Evolutionary conservation across 352 stramenopile species (phyloP), one percentile per base, ranked within the genome.

Genomic region (Phytophthora rubi): DNA sequence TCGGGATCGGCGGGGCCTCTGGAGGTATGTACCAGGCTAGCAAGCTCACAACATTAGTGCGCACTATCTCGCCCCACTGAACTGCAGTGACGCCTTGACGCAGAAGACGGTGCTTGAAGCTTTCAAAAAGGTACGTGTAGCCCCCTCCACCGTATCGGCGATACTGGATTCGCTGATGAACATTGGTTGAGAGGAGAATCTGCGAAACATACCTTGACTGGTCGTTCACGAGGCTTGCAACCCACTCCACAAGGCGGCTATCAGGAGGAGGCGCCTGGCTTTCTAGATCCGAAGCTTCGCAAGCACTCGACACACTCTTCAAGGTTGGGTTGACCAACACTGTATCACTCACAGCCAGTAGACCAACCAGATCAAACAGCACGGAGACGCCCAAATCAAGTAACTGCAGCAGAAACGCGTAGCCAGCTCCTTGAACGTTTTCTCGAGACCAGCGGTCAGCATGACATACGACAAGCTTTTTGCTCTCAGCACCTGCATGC

Each of bases 131-230:
- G 59, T 93, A 88, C 4, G 71, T 65, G 70, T 91, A 94, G 2
- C 86, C 86, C 12, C 85, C 81, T 4, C 88, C 88, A 26, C 88
- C 88, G 42, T 92, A 86, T 28, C 84, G 81, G 15, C 76, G 69
- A 71, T 91, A 89, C 64, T 94, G 86, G 44, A 86, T 78, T n/a
- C 81, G 80, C 59, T 92, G 86, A 3, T 80, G 66, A 1, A 94
- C 52, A 26, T 83, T 88, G 7, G 82, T 87, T 0, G 83, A 94
- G n/a, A 95, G 23, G 3, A 94, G 60, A 16, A 92, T 61, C 45
- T 89, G 80, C 0, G 56, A 44, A 23, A 60, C 28, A 33, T 75
- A 71, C 0, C 62, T 53, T 28, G 76, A 60, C 0, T 81, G 56
- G 6, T 60, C 56, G 15, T 81, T 77, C n/a, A 70, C n/a, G 32